Evolutionary conservation across 495 filamentous ascomycete species (phyloP).

Genomic region (Trichoderma virens): DNA sequence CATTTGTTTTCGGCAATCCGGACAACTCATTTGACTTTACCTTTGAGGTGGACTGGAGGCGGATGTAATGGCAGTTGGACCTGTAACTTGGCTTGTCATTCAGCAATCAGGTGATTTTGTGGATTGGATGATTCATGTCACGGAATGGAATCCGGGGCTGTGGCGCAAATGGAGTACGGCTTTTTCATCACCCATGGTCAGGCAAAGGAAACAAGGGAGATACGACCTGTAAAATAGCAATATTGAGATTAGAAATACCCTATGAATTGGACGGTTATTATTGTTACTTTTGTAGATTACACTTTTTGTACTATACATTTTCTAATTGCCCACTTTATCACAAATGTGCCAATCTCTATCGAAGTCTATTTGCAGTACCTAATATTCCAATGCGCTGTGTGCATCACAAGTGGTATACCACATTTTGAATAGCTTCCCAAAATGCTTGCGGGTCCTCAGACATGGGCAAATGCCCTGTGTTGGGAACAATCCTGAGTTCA

Average conservation of each 20-base stretch:
- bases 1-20: background rate
- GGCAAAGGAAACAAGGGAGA: background rate
- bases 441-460: conserved; percentile 63
- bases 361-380: too few relatives aligned
- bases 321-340: too few relatives aligned
- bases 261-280: background rate
- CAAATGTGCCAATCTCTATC: background rate
- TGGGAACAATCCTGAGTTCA: conserved; percentile 52
- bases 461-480: conserved; percentile 77
- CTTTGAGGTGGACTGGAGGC: background rate
- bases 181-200: background rate
- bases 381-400: too few relatives aligned
- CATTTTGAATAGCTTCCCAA: conserved; percentile 50
- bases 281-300: background rate
- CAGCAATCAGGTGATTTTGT: too few relatives aligned
- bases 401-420: conserved; percentile 29
- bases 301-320: too few relatives aligned
- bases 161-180: background rate
- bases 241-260: background rate
- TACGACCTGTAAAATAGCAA: background rate
- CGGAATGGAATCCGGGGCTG: background rate
- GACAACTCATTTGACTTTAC: background rate
- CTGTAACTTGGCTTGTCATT: background rate
- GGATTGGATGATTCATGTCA: background rate
- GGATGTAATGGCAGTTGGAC: background rate